Evolutionary conservation across 1,284 basidiomycete genomes (phyloP).

Genomic region (Boletus subluridellus): DNA sequence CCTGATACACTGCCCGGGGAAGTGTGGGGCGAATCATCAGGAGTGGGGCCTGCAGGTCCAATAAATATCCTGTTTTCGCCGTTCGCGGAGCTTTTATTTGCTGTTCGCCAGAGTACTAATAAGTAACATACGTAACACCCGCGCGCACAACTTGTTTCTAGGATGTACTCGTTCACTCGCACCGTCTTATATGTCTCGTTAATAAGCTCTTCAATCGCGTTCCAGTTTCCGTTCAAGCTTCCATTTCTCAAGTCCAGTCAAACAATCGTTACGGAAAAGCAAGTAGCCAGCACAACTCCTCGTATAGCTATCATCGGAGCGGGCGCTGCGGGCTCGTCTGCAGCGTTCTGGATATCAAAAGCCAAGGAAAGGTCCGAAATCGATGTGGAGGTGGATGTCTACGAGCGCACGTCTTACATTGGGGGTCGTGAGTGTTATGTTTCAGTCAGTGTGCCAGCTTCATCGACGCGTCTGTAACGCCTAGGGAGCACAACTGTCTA

Average conservation of each 20-base stretch:
- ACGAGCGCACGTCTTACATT: constrained; percentile 70
- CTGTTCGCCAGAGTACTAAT: neutral
- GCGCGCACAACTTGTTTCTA: neutral
- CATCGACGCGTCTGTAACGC: constrained; percentile 6
- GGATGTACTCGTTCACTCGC: constrained; percentile 17
- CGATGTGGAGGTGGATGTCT: constrained; percentile 76
- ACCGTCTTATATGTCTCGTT: constrained; percentile 30
- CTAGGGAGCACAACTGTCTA: constrained; percentile 73
- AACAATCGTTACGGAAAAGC: constrained; percentile 22
- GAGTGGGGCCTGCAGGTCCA: neutral
- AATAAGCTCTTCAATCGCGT: constrained; percentile 41
- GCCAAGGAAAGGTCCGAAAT: constrained; percentile 66
- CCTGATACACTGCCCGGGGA: constrained; percentile 1
- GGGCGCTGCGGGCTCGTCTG: constrained; percentile 80
- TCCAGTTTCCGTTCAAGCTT: constrained; percentile 56
- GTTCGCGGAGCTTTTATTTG: neutral
- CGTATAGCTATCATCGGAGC: constrained; percentile 83
- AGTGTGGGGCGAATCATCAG: constrained; percentile 4
- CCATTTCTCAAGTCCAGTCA: constrained; percentile 42
- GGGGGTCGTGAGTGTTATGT: constrained; percentile 70
- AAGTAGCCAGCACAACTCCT: constrained; percentile 29
- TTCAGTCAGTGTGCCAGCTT: neutral
- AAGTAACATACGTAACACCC: neutral
- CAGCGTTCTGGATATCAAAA: constrained; percentile 83
- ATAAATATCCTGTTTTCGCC: neutral